Percentiles rank a stretch among this genome's conserved stretches.
phyloP scores from a whole-genome alignment of 768 basidiomycete species.

The Amanita jacksonii region DNA sequence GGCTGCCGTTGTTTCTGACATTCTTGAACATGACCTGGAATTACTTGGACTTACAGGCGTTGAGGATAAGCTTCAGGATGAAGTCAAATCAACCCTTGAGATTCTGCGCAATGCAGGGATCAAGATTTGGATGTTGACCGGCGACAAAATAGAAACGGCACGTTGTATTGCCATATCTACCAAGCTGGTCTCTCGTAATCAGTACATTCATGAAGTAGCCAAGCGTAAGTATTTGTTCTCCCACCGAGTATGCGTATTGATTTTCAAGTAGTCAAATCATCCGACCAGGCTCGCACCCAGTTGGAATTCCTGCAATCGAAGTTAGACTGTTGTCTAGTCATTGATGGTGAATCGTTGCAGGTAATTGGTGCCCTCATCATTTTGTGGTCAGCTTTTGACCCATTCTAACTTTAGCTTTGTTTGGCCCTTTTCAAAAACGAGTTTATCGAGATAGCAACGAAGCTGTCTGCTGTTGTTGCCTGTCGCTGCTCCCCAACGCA shows the following conservation, averaged over 20 bases:
- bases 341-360: slow-evolving; percentile 95
- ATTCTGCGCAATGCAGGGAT: slow-evolving; percentile 90
- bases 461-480: slow-evolving; percentile 91
- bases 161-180: slow-evolving; percentile 97
- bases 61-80: slow-evolving; percentile 97
- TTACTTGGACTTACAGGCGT: slow-evolving; percentile 94
- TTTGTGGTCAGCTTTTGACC: background rate
- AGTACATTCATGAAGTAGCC: slow-evolving; percentile 95
- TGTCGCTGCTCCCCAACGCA: slow-evolving; percentile 98
- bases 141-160: slow-evolving; percentile 98
- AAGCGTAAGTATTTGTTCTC: slow-evolving; percentile 51
- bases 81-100: slow-evolving; percentile 90
- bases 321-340: slow-evolving; percentile 94
- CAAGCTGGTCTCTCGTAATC: slow-evolving; percentile 90
- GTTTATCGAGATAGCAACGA: slow-evolving; percentile 94
- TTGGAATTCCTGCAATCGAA: slow-evolving; percentile 93
- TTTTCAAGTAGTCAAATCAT: slow-evolving; percentile 61
- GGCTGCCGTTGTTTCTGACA: slow-evolving; percentile 59
- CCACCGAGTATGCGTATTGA: slow-evolving; percentile 4
- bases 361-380: slow-evolving; percentile 27
- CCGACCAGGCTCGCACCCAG: slow-evolving; percentile 76
- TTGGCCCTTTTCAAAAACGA: slow-evolving; percentile 85
- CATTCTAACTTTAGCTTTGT: slow-evolving; percentile 55
- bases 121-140: slow-evolving; percentile 99
- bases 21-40: slow-evolving; percentile 85